Percentiles rank a stretch among this genome's conserved stretches.
Conservation (phyloP, 768 basidiomycete species). For the Trametes gibbosa region DNA sequence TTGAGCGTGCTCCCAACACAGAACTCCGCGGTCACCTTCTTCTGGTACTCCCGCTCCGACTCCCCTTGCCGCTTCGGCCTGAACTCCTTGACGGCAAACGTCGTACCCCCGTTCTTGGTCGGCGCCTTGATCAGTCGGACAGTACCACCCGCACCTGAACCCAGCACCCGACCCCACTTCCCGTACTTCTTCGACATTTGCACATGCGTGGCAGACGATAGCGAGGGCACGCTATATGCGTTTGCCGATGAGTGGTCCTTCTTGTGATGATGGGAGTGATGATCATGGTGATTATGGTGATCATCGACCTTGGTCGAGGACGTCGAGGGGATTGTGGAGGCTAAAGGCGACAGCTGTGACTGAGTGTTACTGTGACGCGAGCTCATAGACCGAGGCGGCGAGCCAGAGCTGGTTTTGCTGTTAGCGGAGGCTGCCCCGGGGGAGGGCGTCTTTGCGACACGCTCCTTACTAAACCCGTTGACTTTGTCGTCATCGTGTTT, state of each 20-base stretch:
- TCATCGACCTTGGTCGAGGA: constrained; percentile 15
- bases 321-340: background rate
- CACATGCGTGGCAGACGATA: constrained; percentile 81
- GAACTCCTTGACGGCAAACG: constrained; percentile 98
- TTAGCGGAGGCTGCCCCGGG: constrained; percentile 28
- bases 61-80: constrained; percentile 86
- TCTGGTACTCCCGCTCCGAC: constrained; percentile 96
- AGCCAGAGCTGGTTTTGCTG: constrained; percentile 26
- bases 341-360: background rate
- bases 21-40: constrained; percentile 99
- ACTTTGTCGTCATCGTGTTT: constrained; percentile 28
- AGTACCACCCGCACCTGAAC: constrained; percentile 97
- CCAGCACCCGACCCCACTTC: constrained; percentile 95
- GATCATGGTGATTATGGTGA: constrained; percentile 1
- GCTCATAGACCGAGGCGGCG: constrained; percentile 24
- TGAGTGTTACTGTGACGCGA: constrained; percentile 16
- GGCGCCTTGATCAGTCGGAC: constrained; percentile 92
- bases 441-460: constrained; percentile 27
- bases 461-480: constrained; percentile 5
- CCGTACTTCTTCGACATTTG: constrained; percentile 99
- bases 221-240: constrained; percentile 49
- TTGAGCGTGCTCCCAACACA: constrained; percentile 94
- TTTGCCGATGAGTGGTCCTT: constrained; percentile 18
- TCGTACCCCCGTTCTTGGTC: constrained; percentile 74
- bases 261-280: constrained; percentile 12